These are phyloP conservation scores for Pseudogymnoascus sp. DNA, from an alignment of 2,329 filamentous ascomycete genomes.

Conservation along the genomic window DNA sequence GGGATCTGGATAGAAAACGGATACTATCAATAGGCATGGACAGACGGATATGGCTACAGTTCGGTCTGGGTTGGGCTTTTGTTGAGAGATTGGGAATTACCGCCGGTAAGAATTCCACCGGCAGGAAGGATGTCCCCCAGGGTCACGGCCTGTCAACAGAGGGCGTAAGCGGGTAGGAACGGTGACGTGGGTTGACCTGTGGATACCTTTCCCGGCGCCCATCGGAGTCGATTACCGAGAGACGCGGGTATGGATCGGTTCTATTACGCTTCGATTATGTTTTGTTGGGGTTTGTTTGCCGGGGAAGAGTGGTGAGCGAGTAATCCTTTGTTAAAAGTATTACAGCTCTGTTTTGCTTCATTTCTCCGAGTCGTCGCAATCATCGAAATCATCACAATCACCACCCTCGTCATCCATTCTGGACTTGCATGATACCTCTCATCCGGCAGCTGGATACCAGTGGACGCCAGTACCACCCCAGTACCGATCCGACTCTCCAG, in stretches of 20 bases:
- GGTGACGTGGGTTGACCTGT: not conserved
- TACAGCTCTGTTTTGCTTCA: not conserved
- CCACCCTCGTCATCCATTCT: not conserved
- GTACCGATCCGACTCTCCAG: not conserved
- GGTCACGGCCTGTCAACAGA: constrained; percentile 5
- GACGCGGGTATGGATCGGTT: not conserved
- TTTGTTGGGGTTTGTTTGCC: not conserved
- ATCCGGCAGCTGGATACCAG: not conserved
- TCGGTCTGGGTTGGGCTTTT: not conserved
- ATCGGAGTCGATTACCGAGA: not conserved
- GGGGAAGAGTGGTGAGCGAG: not conserved
- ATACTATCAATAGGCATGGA: not conserved
- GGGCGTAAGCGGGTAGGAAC: not conserved
- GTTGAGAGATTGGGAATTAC: not conserved
- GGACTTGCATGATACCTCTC: not conserved
- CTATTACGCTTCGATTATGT: not conserved
- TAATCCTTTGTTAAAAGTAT: not conserved
- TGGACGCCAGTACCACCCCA: constrained; percentile 2
- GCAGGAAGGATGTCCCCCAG: not conserved
- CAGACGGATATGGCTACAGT: not conserved
- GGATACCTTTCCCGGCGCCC: not conserved
- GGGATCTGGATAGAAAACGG: not conserved
- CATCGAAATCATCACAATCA: not conserved
- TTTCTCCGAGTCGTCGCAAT: not conserved
- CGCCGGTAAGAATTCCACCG: not conserved